Evolutionary conservation across 208 protist genomes (phyloP), one percentile per base, ranked within the genome.

Genomic region (Acanthamoeba healyi): DNA sequence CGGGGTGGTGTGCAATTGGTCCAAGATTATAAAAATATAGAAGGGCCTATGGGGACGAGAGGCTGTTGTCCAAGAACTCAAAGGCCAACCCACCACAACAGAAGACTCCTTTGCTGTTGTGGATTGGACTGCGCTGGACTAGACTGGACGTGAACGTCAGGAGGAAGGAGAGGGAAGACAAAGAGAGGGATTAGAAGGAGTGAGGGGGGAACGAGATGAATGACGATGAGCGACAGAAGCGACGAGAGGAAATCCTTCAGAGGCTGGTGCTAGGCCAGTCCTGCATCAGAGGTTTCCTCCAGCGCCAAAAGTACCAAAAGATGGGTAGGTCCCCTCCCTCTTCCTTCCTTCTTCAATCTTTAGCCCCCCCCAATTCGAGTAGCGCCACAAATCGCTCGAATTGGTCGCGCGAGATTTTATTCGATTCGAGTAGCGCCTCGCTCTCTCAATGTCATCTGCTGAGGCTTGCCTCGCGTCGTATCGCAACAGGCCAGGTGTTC

Each of bases 231-330:
- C 44, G 54, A 9, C 44, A 88, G 44, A 88, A 88, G 54, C 4
- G 54, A 36, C 10, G 81, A 36, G 81, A 88, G 34, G 81, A 88
- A 22, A 88, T 88, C n/a, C 22, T 88, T 6, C n/a, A 63, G 12
- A 51, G 54, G 44, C 44, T 88, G 0, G 81, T 88, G 0, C 7
- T 88, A 26, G 81, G 49, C 32, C 81, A 88, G 34, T 24, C 81
- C 5, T 51, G 44, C 81, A 88, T 88, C 12, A 26, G 81, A 5
- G 81, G 81, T 44, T 63, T 65, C 54, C 81, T 88, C 38, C n/a
- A 56, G 42, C 81, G 81, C 3, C 44, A 65, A 22, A 51, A 38
- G 46, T 88, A 88, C 54, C 44, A 88, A 14, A 88, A 88, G 81
- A 65, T 56, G 81, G 54, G 81, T 88, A 36, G 17, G 6, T 17